These are phyloP conservation scores for Blepharisma undulans DNA, from an alignment of 169 alveolate species.

Conservation along the genomic window DNA sequence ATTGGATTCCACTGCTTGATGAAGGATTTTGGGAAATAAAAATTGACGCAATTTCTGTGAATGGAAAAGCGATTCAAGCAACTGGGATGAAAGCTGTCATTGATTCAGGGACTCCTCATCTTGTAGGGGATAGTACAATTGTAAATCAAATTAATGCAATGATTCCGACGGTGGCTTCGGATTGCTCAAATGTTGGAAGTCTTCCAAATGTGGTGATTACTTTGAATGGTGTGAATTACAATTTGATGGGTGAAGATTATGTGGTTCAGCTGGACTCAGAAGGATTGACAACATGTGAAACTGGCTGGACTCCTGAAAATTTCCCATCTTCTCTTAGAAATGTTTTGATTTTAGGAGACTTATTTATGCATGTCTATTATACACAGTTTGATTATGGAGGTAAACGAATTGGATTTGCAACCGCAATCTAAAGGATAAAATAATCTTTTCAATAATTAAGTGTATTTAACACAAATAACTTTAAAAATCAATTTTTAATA, in stretches of 20 bases:
- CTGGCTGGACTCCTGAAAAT: constrained; percentile 45
- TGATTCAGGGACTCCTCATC: constrained; percentile 67
- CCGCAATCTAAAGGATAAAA: not conserved
- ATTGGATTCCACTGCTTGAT: not conserved
- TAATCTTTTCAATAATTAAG: too few relatives aligned
- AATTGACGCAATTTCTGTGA: not conserved
- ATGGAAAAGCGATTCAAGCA: not conserved
- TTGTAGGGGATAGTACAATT: constrained; percentile 67
- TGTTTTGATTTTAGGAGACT: constrained; percentile 70
- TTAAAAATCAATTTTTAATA: too few relatives aligned
- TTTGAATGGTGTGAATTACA: constrained; percentile 59
- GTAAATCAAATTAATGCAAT: constrained; percentile 57
- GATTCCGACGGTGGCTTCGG: constrained; percentile 49
- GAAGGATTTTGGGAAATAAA: not conserved
- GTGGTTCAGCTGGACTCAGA: constrained; percentile 53
- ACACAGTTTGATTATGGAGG: constrained; percentile 67
- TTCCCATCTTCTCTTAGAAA: constrained; percentile 47
- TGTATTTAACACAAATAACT: too few relatives aligned
- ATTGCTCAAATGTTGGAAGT: constrained; percentile 59
- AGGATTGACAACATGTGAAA: constrained; percentile 52
- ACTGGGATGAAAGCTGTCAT: not conserved
- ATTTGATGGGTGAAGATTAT: constrained; percentile 59
- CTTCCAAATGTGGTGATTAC: constrained; percentile 61
- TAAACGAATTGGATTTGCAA: constrained; percentile 58
- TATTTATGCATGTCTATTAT: constrained; percentile 68